These are phyloP conservation scores for Pythium grandisporangium DNA, from an alignment of 352 stramenopile genomes.

Conservation along the genomic window DNA sequence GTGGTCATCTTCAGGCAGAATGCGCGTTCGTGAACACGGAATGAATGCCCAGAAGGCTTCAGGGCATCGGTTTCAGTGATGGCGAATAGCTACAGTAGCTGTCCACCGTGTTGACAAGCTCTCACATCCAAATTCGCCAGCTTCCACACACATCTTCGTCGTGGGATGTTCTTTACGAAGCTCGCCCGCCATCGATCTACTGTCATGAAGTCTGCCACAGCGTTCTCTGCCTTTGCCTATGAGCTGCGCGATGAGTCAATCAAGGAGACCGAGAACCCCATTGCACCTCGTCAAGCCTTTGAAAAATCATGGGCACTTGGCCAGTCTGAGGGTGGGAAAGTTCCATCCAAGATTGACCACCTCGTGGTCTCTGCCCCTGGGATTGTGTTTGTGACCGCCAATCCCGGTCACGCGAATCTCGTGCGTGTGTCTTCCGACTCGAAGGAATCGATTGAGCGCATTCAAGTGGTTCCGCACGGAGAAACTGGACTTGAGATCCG, in stretches of 20 bases:
- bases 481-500: conserved; percentile 11
- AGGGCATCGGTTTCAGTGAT: no score
- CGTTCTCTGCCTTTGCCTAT: neutral
- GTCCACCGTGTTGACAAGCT: no score
- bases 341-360: conserved; percentile 1
- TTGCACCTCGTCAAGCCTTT: conserved; percentile 8
- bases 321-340: neutral
- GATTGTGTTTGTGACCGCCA: conserved; percentile 16
- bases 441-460: conserved; percentile 3
- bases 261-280: conserved; percentile 1
- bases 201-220: no score
- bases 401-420: conserved; percentile 4
- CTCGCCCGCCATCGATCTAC: no score
- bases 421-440: conserved; percentile 16
- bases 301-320: conserved; percentile 5
- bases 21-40: no score
- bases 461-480: conserved; percentile 6
- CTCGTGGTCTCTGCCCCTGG: conserved; percentile 13
- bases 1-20: no score
- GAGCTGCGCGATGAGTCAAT: neutral
- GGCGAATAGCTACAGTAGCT: no score
- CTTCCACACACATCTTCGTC: no score
- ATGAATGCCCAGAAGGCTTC: no score
- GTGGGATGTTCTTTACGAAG: no score
- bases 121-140: no score